phyloP scores from a whole-genome alignment of 371 early-diverging fungal species.

The Apophysomyces variabilis region DNA sequence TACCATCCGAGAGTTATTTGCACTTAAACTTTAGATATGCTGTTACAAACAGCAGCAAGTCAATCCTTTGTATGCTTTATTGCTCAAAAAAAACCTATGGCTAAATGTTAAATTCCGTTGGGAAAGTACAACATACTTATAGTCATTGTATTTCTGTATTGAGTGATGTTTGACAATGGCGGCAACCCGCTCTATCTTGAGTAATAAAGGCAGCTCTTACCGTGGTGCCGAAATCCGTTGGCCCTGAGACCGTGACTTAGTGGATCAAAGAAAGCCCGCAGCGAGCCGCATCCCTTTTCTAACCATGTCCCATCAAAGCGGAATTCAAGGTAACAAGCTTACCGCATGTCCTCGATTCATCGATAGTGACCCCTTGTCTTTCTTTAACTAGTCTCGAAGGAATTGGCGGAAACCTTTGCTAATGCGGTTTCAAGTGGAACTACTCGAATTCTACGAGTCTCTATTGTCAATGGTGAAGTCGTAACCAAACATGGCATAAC shows the following conservation, averaged over 20 bases:
- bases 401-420: constrained; percentile 51
- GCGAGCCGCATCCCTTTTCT: neutral
- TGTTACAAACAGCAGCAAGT: no score
- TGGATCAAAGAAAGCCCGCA: neutral
- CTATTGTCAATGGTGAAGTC: constrained; percentile 50
- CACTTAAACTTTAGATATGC: no score
- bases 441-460: constrained; percentile 52
- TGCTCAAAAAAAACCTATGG: no score
- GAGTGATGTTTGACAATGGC: no score
- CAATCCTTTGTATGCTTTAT: no score
- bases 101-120: no score
- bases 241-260: neutral
- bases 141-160: no score
- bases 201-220: no score
- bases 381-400: constrained; percentile 49
- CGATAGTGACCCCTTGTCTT: neutral
- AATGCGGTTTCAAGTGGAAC: constrained; percentile 43
- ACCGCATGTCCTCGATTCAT: neutral
- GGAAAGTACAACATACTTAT: no score
- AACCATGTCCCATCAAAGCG: constrained; percentile 65
- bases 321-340: constrained; percentile 51
- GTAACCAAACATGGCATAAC: neutral
- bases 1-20: no score
- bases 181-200: no score
- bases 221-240: no score